A percentile compares a stretch with the other conserved stretches of the same genome.
Evolutionary conservation across 2,329 filamentous ascomycete genomes (phyloP).

Genomic region (Teratosphaeria viscida): DNA sequence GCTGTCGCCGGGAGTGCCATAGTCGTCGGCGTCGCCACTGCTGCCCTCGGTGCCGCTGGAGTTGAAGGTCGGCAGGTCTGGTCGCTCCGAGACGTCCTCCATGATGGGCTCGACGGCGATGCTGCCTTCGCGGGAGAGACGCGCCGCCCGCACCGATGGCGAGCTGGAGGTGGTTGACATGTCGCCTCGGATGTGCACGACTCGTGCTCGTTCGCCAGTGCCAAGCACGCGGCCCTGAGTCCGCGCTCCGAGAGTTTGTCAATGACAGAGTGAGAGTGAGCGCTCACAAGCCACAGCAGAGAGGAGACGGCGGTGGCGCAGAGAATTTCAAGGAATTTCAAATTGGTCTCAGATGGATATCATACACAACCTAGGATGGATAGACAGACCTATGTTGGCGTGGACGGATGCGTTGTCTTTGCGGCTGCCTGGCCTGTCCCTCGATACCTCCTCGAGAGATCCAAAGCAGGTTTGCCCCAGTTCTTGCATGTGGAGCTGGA

Average conservation of each 20-base stretch:
- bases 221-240: neutral
- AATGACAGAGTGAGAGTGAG: neutral
- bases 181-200: neutral
- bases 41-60: constrained; percentile 18
- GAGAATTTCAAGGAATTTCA: neutral
- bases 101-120: constrained; percentile 17
- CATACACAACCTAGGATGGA: neutral
- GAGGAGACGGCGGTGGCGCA: neutral
- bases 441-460: neutral
- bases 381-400: neutral
- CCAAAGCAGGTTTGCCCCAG: neutral
- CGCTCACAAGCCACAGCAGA: neutral
- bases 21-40: constrained; percentile 14
- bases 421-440: neutral
- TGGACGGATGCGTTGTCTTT: neutral
- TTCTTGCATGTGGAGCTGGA: neutral
- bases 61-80: constrained; percentile 22
- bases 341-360: neutral
- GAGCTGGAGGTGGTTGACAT: neutral
- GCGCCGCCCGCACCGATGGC: neutral
- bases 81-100: constrained; percentile 21
- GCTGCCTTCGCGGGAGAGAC: constrained; percentile 1
- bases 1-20: constrained; percentile 8
- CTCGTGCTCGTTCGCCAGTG: neutral
- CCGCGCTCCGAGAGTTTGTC: neutral